Evolutionary conservation across 1,139 yeast species (phyloP), one percentile per base, ranked within the genome.

Genomic region (Candida buenavistaensis): DNA sequence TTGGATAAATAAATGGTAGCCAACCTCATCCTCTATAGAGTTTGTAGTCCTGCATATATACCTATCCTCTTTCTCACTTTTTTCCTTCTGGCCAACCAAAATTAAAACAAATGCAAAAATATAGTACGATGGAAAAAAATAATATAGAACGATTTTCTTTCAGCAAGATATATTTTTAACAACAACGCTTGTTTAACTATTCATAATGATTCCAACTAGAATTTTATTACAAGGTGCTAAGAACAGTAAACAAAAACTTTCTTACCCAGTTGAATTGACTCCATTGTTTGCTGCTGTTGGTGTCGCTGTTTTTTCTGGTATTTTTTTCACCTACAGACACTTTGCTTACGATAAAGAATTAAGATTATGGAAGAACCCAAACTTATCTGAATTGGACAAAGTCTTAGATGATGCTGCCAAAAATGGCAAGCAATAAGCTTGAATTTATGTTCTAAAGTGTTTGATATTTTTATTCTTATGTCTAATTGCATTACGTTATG

Each of bases 301-400:
- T 52, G 80, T 81, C 40, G 92, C 92, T 31, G 54, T 78, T 52
- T 57, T 62, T 42, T 83, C 92, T 21, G 89, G 82, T 43, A 48
- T 64, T 46, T 83, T 62, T 68, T 84, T 84, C 75, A 69, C 87
- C 35, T 78, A 78, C 68, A 83, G 82, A 72, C 87, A 84, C 61
- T 67, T 84, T 49, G 72, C 79, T 39, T 68, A 76, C 54, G 92
- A 83, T 61, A 65, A 61, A 43, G 72, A 82, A 48, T 73, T 84
- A 60, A 81, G 88, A 71, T 70, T 84, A 50, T 75, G 83, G 70
- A 78, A 80, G 64, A 78, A 78, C 64, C 80, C 94, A 47, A 50
- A 71, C 54, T 66, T 71, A 57, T 70, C 80, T 51, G 67, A 59
- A 36, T 70, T 80, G 54, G 77, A 80, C 48, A 74, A 75, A 28